Evolutionary conservation across 2,329 filamentous ascomycete genomes (phyloP), one percentile per base, ranked within the genome.

Genomic region (Byssoonygena ceratinophila): DNA sequence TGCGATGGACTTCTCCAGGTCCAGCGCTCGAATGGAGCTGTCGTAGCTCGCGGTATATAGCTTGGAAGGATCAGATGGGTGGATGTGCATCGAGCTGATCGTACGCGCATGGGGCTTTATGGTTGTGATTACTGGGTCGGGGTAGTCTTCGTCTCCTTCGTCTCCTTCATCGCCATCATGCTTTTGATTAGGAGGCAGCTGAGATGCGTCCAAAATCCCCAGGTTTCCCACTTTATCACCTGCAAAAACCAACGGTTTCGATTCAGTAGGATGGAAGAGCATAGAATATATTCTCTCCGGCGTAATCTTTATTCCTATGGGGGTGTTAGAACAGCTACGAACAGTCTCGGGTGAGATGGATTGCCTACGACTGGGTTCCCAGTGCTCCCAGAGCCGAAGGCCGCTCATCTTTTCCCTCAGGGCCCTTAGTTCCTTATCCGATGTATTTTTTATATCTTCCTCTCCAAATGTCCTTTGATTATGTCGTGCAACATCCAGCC

Each of bases 151-250:
- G 1, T 87, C 84, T 36, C 80, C 79, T 25, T 81, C 79, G 7
- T 87, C 84, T n/a, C n/a, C n/a, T n/a, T 64, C 59, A 9, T 29
- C 27, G 27, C 9, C 27, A 29, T 29, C 27, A 4, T 29, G 27
- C 57, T 23, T 40, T 77, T 71, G n/a, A 77, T 63, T 1, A 64
- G 73, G 71, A 64, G 73, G 71, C 2, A 78, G 77, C 59, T 94
- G 88, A 0, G 86, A 90, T 1, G 84, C 89, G 64, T 98, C 91
- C 51, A 96, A 91, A 0, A 98, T 80, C 0, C 92, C 92, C 54
- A 97, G 76, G 22, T 88, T 86, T 1, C 92, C 91, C 58, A 94
- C 78, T 66, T 98, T 98, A 63, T 98, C 92, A 9, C 91, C 91
- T 0, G 91, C 91, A 64, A 98, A 94, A 1, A 97, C 78, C 2